Evolutionary conservation across 768 basidiomycete species (phyloP), one percentile per base, ranked within the genome.

Genomic region (Phylloporus sp.): DNA sequence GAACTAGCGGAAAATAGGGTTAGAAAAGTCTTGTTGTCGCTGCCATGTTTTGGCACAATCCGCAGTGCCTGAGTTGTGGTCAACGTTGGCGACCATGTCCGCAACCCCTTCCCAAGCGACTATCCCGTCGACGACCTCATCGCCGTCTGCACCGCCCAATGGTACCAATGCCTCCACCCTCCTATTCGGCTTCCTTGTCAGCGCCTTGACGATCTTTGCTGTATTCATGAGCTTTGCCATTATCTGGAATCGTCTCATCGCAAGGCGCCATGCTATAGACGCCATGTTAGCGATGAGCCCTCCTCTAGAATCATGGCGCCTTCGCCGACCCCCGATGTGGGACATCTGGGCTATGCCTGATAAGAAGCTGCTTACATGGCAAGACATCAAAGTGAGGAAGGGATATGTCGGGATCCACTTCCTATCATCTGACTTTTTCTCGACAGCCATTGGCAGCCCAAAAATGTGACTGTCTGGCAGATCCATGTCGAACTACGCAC

Each of bases 181-280:
- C 11, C 56, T 66, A 35, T 66, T 66, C 13, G 66, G 62, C 15
- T 68, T 66, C 45, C 62, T 66, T 27, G 46, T 66, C 42, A 57
- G 49, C n/a, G 54, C 63, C n/a, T 48, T 66, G 33, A 60, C 65
- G 0, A 33, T 66, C 20, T 66, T 66, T 38, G 63, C 56, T 2
- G 26, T 67, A 31, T 68, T 66, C 46, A 63, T 68, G 60, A 39
- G 46, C 10, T 48, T 46, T 45, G 66, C 64, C 7, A 45, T 66
- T 4, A 35, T 62, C 40, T 66, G 65, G 65, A 66, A 61, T 33
- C 65, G 66, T 34, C 66, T 66, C n/a, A 53, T 66, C 18, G 29
- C 44, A 3, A 58, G 65, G 17, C 65, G 65, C 22, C 64, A 42
- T 1, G 45, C 42, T 2, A 66, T 68, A 28, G 64, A 68, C 1